phyloP scores from a whole-genome alignment of 106 monocot genomes.

The Phalaenopsis equestris region DNA sequence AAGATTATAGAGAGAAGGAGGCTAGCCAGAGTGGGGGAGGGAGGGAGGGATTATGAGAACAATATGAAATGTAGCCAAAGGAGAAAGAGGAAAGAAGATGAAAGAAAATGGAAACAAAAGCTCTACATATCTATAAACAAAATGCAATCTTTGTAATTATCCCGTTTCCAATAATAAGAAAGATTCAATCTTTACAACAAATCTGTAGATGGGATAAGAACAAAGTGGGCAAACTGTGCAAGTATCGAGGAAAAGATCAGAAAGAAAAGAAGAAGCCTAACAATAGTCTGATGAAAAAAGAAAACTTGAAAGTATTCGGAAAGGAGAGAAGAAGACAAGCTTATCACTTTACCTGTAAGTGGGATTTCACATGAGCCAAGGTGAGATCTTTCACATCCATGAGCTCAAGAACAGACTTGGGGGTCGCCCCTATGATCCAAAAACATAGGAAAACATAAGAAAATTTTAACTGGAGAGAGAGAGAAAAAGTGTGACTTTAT shows the following conservation, averaged over 20 bases:
- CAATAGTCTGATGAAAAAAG: neutral
- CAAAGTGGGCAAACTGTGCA: neutral
- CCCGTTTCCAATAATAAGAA: neutral
- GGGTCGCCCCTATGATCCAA: slow-evolving; percentile 40
- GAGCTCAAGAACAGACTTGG: slow-evolving; percentile 56
- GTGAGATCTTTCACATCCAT: slow-evolving; percentile 67
- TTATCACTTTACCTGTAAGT: slow-evolving; percentile 35
- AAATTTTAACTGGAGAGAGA: neutral
- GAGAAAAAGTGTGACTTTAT: neutral
- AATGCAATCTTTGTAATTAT: neutral
- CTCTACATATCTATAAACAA: neutral
- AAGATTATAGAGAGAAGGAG: neutral
- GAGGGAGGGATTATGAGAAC: neutral
- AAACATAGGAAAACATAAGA: neutral
- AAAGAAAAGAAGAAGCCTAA: neutral
- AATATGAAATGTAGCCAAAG: neutral
- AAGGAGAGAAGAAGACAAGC: neutral
- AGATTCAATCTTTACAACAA: neutral
- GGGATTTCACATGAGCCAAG: slow-evolving; percentile 29
- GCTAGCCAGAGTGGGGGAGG: neutral
- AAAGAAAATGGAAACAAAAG: slow-evolving; percentile 1
- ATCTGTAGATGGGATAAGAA: neutral
- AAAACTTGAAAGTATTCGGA: neutral
- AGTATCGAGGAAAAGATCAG: neutral
- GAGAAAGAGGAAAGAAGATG: neutral